phyloP scores from a whole-genome alignment of 2,329 filamentous ascomycete genomes.

The Xylaria hypoxylon region DNA sequence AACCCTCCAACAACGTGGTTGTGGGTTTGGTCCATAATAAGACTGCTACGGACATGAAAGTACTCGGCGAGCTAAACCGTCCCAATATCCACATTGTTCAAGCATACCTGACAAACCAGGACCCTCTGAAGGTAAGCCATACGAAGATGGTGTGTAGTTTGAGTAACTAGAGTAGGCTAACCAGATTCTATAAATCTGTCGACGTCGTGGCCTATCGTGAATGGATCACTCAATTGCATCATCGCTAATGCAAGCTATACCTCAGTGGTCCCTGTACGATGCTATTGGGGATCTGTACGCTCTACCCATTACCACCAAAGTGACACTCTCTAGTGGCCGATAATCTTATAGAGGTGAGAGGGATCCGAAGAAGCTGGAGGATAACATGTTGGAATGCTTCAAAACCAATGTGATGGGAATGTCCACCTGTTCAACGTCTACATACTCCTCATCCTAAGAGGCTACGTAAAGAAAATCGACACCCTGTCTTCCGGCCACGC shows the following conservation, averaged over 20 bases:
- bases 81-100: constrained; percentile 61
- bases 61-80: constrained; percentile 54
- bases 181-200: constrained; percentile 38
- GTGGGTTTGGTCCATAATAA: constrained; percentile 63
- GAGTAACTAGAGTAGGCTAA: background rate
- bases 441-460: constrained; percentile 63
- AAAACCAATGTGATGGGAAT: constrained; percentile 63
- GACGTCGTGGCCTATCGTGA: constrained; percentile 48
- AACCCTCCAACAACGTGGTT: constrained; percentile 57
- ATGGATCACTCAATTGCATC: constrained; percentile 61
- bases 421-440: constrained; percentile 65
- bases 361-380: constrained; percentile 51
- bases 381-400: constrained; percentile 53
- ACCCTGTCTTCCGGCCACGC: constrained; percentile 61
- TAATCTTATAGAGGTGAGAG: constrained; percentile 42
- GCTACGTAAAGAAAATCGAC: constrained; percentile 65
- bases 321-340: background rate
- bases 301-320: background rate
- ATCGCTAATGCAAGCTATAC: constrained; percentile 63
- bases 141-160: background rate
- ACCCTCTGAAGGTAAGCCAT: constrained; percentile 52
- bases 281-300: constrained; percentile 54
- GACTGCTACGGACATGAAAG: constrained; percentile 56
- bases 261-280: constrained; percentile 49
- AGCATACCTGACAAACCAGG: constrained; percentile 57